Base-by-base conservation (phyloP, 129 eudicot species). In the Apium graveolens region DNA sequence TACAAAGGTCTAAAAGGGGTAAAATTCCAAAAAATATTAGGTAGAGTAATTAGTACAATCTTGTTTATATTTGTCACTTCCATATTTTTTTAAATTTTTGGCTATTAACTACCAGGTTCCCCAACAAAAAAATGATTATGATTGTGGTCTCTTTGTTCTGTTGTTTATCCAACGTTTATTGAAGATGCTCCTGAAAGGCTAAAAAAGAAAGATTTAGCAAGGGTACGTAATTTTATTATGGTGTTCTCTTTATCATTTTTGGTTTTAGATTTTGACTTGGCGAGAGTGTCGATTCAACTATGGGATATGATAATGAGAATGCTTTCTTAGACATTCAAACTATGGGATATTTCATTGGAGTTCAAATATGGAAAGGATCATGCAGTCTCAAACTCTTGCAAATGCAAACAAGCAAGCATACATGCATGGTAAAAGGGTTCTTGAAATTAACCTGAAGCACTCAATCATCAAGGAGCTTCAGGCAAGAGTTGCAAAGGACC, bases 371-470 rank as follows among this genome's bases (percentile, higher is more conserved):
- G 99, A 95, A 79, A 83, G 96, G 73, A 95, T 95, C 79, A 95
- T 95, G 99, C 96, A 92, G 44, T 92, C 99, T 17, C 99, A 95
- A 70, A 95, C 99, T 46, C 82, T 95, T 0, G 90, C 97, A 1
- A 97, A 90, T 79, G 88, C 99, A 9, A 86, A 79, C 62, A 92
- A 90, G 81, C 97, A 95, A 87, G 97, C 94, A 11, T 90, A 92
- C 83, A 92, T 88, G 99, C 87, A 89, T 55, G 99, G 99, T 11
- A 95, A 95, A 88, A 85, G 99, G 87, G 99, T 95, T 24, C 96
- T 95, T 31, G 99, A 95, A 76, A 95, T 95, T 76, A 95, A 95
- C 76, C 91, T 97, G 0, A 88, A 97, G 57, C 99, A 95, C 86
- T 97, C 99, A 1, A 92, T 95, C 76, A 87, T 95, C 53, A 95